Evolutionary conservation across 163 green algal genomes (phyloP).

Genomic region (Volvox carteri): DNA sequence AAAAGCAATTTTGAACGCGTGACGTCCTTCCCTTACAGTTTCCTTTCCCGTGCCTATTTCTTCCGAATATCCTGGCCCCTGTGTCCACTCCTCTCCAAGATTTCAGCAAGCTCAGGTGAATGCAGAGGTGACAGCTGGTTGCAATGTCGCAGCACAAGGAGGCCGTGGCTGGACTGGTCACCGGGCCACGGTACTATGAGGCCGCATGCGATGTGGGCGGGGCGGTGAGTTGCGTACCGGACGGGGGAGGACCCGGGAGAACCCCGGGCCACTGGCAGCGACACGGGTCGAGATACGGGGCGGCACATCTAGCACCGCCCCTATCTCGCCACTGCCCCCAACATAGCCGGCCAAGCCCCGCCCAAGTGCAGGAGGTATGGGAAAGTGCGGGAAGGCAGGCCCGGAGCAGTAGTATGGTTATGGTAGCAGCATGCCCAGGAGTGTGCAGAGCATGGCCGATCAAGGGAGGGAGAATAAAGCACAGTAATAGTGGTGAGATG

Average conservation of each 20-base stretch:
- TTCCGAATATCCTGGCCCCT: no score
- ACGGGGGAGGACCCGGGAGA: conserved; percentile 55
- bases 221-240: conserved; percentile 1
- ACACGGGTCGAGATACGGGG: conserved; percentile 46
- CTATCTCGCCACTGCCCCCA: conserved; percentile 24
- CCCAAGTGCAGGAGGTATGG: not conserved
- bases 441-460: no score
- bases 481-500: no score
- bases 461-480: no score
- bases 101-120: no score
- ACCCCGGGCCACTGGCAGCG: conserved; percentile 60
- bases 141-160: conserved; percentile 64
- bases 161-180: conserved; percentile 52
- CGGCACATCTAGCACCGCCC: not conserved
- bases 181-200: conserved; percentile 65
- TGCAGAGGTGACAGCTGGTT: no score
- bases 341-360: conserved; percentile 1
- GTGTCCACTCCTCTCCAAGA: no score
- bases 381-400: not conserved
- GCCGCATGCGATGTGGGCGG: conserved; percentile 12
- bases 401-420: no score
- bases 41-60: no score
- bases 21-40: no score
- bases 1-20: no score
- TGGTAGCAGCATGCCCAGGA: no score